phyloP scores from a whole-genome alignment of 2,329 filamentous ascomycete genomes.

The Aureobasidium sp. region DNA sequence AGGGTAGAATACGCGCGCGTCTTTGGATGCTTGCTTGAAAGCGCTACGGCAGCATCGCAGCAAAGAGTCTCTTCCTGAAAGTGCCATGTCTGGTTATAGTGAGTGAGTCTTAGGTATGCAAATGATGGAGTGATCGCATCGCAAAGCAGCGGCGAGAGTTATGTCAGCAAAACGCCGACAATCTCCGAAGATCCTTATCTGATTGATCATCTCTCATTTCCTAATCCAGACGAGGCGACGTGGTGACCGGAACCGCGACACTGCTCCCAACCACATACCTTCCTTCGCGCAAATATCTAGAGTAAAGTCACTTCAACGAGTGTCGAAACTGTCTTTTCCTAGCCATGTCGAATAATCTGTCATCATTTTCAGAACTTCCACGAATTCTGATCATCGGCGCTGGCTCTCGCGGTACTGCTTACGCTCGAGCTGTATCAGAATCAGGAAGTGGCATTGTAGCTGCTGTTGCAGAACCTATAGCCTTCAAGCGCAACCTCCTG shows the following conservation, averaged over 20 bases:
- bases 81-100: not conserved
- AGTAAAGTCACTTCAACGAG: no score
- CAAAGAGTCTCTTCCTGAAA: not conserved
- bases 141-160: not conserved
- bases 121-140: not conserved
- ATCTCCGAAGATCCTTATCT: conserved; percentile 2
- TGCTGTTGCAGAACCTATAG: conserved; percentile 72
- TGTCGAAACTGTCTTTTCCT: not conserved
- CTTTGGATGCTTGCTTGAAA: not conserved
- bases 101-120: not conserved
- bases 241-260: not conserved
- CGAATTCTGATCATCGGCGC: conserved; percentile 75
- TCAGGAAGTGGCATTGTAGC: conserved; percentile 60
- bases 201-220: not conserved
- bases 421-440: conserved; percentile 58
- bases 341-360: not conserved
- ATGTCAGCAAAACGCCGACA: conserved; percentile 8
- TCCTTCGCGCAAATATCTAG: not conserved
- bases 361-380: conserved; percentile 10
- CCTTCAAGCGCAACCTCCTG: conserved; percentile 65
- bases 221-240: not conserved
- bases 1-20: conserved; percentile 5
- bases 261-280: not conserved
- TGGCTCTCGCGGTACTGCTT: conserved; percentile 67
- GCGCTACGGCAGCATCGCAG: conserved; percentile 8